phyloP scores from a whole-genome alignment of 495 filamentous ascomycete genomes.

The Penicillium tannophilum region DNA sequence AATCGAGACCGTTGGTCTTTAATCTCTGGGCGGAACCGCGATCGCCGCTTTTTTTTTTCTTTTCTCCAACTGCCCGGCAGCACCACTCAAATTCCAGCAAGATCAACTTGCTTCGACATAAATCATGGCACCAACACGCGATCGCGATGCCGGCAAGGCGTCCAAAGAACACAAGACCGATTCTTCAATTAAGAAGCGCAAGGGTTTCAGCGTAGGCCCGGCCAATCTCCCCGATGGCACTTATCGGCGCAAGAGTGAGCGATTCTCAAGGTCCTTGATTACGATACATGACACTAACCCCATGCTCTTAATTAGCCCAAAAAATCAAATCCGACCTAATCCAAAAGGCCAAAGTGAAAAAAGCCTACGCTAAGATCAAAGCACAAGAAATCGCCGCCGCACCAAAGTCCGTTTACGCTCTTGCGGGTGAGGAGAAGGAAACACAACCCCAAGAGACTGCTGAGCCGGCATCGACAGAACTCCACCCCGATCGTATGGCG shows the following conservation, averaged over 20 bases:
- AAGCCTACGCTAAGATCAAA: constrained; percentile 87
- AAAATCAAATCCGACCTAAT: constrained; percentile 93
- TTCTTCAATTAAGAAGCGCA: constrained; percentile 56
- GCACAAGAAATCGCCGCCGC: constrained; percentile 51
- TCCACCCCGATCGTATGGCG: constrained; percentile 73
- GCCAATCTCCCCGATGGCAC: constrained; percentile 92
- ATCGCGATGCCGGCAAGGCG: constrained; percentile 51
- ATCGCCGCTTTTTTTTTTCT: constrained; percentile 30
- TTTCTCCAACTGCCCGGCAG: constrained; percentile 9
- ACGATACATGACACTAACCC: constrained; percentile 1
- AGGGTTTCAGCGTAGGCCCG: constrained; percentile 80
- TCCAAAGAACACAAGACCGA: constrained; percentile 36
- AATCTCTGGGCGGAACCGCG: constrained; percentile 6
- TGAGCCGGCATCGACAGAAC: constrained; percentile 49
- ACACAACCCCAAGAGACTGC: constrained; percentile 14
- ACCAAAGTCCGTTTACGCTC: constrained; percentile 37
- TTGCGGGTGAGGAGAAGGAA: constrained; percentile 23
- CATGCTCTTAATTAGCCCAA: constrained; percentile 58
- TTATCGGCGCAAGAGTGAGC: constrained; percentile 82
- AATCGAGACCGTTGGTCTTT: constrained; percentile 13
- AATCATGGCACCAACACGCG: constrained; percentile 66
- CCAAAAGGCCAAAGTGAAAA: constrained; percentile 91
- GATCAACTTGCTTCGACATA: neutral
- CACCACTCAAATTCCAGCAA: neutral
- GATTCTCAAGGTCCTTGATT: neutral